Conservation (phyloP, 2,329 filamentous ascomycete species). For the Hypoxylon sp. region DNA sequence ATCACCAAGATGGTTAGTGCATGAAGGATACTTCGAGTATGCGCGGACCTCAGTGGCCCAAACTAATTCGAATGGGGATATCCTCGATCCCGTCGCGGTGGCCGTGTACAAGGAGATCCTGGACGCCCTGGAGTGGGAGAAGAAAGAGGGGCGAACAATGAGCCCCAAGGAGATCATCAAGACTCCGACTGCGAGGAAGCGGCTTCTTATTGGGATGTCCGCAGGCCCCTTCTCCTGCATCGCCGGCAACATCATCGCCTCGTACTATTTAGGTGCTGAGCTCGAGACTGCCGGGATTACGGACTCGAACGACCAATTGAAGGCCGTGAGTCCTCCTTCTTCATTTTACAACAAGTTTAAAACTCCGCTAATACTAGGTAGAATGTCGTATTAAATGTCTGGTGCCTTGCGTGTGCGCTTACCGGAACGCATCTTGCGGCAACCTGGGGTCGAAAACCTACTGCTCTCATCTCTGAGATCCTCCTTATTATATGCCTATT, state of each 20-base stretch:
- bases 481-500: slow-evolving; percentile 63
- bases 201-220: slow-evolving; percentile 59
- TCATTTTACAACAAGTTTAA: background rate
- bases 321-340: slow-evolving; percentile 49
- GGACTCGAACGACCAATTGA: slow-evolving; percentile 56
- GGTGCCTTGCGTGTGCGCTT: slow-evolving; percentile 61
- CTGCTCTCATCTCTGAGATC: slow-evolving; percentile 58
- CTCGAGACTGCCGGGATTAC: slow-evolving; percentile 61
- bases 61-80: slow-evolving; percentile 60
- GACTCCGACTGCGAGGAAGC: slow-evolving; percentile 56
- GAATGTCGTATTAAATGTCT: slow-evolving; percentile 67
- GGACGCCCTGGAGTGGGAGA: slow-evolving; percentile 62
- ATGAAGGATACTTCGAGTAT: slow-evolving; percentile 58
- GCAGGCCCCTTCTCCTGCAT: slow-evolving; percentile 56
- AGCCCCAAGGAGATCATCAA: slow-evolving; percentile 58
- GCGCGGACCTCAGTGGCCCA: slow-evolving; percentile 59
- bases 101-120: slow-evolving; percentile 61
- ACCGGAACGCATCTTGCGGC: slow-evolving; percentile 61
- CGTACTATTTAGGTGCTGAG: slow-evolving; percentile 58
- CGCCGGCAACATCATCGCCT: slow-evolving; percentile 59
- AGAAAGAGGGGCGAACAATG: slow-evolving; percentile 57
- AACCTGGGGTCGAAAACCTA: slow-evolving; percentile 61
- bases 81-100: slow-evolving; percentile 56
- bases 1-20: slow-evolving; percentile 61
- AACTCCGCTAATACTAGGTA: slow-evolving; percentile 27